Percentiles rank a stretch among this genome's conserved stretches.
These are phyloP conservation scores for Picochlorum sp. DNA, from an alignment of 139 green algal genomes.

Conservation along the genomic window DNA sequence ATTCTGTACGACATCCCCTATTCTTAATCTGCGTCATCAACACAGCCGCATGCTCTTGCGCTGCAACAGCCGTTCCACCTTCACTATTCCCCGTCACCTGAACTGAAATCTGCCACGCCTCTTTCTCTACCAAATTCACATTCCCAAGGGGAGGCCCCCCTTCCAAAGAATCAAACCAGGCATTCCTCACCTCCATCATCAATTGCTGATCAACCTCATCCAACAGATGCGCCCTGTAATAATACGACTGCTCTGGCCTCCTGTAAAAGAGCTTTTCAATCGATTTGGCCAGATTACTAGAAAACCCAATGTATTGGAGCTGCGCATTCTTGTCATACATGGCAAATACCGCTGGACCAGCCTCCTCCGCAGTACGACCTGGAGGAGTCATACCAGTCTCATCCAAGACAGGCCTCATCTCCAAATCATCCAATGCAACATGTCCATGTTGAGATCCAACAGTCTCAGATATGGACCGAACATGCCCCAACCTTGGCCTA, in stretches of 20 bases:
- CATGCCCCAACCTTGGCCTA: background rate
- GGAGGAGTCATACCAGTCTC: background rate
- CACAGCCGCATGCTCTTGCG: conserved; percentile 23
- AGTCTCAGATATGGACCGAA: conserved; percentile 3
- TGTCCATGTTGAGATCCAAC: background rate
- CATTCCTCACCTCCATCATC: conserved; percentile 58
- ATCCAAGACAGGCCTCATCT: conserved; percentile 6
- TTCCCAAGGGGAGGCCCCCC: conserved; percentile 62
- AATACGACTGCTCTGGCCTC: conserved; percentile 71
- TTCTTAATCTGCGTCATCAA: conserved; percentile 41
- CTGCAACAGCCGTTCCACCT: conserved; percentile 50
- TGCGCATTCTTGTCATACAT: conserved; percentile 71
- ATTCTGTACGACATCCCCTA: conserved; percentile 73
- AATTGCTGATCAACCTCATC: conserved; percentile 57
- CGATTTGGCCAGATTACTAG: conserved; percentile 64
- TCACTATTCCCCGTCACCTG: conserved; percentile 62
- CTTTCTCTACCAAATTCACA: conserved; percentile 61
- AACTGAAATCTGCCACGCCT: conserved; percentile 63
- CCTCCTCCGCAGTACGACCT: conserved; percentile 20
- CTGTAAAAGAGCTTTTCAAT: conserved; percentile 70
- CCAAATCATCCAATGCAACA: conserved; percentile 39
- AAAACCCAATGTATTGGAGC: conserved; percentile 90
- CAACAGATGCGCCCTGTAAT: conserved; percentile 42
- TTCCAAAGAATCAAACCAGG: conserved; percentile 64
- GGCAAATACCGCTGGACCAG: conserved; percentile 67